Percentiles rank a stretch among this genome's conserved stretches.
Evolutionary conservation across 2,329 filamentous ascomycete genomes (phyloP).

Genomic region (Eutypa lata): DNA sequence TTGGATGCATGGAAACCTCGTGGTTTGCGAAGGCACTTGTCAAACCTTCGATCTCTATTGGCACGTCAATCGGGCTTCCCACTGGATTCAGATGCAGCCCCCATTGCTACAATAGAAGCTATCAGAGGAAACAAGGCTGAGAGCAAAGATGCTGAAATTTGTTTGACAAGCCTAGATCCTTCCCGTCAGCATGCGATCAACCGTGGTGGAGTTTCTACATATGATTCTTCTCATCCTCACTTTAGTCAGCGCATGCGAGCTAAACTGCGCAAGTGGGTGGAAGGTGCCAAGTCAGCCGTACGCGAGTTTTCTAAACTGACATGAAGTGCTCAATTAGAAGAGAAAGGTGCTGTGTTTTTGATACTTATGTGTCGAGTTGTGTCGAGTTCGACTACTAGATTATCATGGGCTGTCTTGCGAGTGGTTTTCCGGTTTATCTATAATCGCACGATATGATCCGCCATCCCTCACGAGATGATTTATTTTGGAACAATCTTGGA

Average conservation of each 20-base stretch:
- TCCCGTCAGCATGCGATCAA: not conserved
- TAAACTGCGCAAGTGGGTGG: not conserved
- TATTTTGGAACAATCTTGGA: not conserved
- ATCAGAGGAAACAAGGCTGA: too few relatives aligned
- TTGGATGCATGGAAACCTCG: conserved; percentile 10
- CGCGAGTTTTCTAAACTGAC: not conserved
- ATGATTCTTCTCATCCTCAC: not conserved
- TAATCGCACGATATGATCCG: not conserved
- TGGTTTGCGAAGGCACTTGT: conserved; percentile 22
- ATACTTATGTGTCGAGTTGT: not conserved
- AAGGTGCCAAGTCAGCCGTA: not conserved
- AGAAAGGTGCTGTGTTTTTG: not conserved
- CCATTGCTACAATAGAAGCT: not conserved
- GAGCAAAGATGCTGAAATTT: not conserved
- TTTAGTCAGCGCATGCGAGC: not conserved
- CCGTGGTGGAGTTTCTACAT: not conserved
- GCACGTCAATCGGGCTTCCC: conserved; percentile 2
- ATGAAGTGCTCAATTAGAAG: not conserved
- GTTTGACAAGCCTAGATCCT: not conserved
- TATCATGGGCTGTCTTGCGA: not conserved
- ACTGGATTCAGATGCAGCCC: not conserved
- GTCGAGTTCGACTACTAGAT: too few relatives aligned
- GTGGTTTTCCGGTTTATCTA: not conserved
- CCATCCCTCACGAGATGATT: not conserved
- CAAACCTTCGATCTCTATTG: conserved; percentile 21